These are phyloP conservation scores for Moringa oleifera DNA, from an alignment of 345 rosid species.

Conservation along the genomic window DNA sequence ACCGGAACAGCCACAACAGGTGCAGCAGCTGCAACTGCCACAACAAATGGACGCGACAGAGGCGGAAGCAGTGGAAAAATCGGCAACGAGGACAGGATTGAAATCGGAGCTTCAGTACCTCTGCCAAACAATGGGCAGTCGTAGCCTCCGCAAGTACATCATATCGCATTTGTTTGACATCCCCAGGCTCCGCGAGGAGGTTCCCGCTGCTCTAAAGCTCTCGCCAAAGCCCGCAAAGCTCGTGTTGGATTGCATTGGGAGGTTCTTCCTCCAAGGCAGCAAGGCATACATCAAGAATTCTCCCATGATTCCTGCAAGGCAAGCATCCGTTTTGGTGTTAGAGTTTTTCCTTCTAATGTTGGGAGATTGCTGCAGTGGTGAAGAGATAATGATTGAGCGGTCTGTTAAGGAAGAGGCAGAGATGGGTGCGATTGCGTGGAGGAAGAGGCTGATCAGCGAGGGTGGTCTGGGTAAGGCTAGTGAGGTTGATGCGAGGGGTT, in stretches of 20 bases:
- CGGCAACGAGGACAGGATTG: background rate
- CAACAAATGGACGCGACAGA: background rate
- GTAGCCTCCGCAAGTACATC: slow-evolving; percentile 49
- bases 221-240: slow-evolving; percentile 59
- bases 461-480: slow-evolving; percentile 49
- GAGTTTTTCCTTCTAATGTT: slow-evolving; percentile 45
- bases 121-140: slow-evolving; percentile 43
- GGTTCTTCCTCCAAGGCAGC: slow-evolving; percentile 55
- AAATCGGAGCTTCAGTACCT: slow-evolving; percentile 31
- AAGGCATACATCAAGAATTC: slow-evolving; percentile 44
- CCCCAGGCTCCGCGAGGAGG: slow-evolving; percentile 39
- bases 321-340: slow-evolving; percentile 46
- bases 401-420: slow-evolving; percentile 36
- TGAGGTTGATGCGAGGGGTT: slow-evolving; percentile 59
- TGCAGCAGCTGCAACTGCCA: background rate
- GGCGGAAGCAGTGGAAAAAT: slow-evolving; percentile 7
- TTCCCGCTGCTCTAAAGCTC: slow-evolving; percentile 45
- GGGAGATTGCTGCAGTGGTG: slow-evolving; percentile 13
- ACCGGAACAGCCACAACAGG: too few species aligned
- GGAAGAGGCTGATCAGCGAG: slow-evolving; percentile 55
- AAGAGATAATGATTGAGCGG: slow-evolving; percentile 12
- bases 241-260: slow-evolving; percentile 65
- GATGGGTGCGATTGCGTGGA: slow-evolving; percentile 55
- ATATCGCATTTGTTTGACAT: slow-evolving; percentile 27
- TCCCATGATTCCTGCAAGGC: slow-evolving; percentile 42